These are phyloP conservation scores for Russula virescens DNA, from an alignment of 768 basidiomycete species.

Conservation along the genomic window DNA sequence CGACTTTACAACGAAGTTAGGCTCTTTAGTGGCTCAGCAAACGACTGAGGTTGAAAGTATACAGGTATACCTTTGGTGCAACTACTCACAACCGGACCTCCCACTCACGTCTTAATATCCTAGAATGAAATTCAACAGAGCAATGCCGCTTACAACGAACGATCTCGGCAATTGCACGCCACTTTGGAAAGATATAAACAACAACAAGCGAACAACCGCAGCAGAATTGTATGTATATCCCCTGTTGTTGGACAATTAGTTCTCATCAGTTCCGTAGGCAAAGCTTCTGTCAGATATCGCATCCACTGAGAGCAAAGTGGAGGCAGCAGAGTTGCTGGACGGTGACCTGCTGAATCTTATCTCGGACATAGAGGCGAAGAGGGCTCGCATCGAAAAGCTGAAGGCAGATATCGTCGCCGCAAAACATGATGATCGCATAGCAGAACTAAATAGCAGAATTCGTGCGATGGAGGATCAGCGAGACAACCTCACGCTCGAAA, in stretches of 20 bases:
- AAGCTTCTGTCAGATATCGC: constrained; percentile 43
- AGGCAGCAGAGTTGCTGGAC: constrained; percentile 49
- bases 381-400: constrained; percentile 50
- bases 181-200: constrained; percentile 50
- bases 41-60: constrained; percentile 59
- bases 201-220: constrained; percentile 45
- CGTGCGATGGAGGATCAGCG: constrained; percentile 61
- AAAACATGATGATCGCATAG: constrained; percentile 60
- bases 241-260: neutral
- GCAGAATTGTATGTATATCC: constrained; percentile 47
- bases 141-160: constrained; percentile 60
- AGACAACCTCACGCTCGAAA: constrained; percentile 65
- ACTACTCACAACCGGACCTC: neutral
- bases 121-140: constrained; percentile 51
- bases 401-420: constrained; percentile 52
- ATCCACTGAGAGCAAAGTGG: constrained; percentile 49
- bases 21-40: constrained; percentile 56
- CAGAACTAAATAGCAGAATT: constrained; percentile 47
- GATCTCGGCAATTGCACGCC: constrained; percentile 50
- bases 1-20: constrained; percentile 65
- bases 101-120: neutral
- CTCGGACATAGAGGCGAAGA: constrained; percentile 68
- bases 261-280: constrained; percentile 22
- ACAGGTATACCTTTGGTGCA: constrained; percentile 42
- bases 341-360: constrained; percentile 48